Evolutionary conservation across 2,329 filamentous ascomycete species (phyloP).

Genomic region (Lasiodiplodia sp.): DNA sequence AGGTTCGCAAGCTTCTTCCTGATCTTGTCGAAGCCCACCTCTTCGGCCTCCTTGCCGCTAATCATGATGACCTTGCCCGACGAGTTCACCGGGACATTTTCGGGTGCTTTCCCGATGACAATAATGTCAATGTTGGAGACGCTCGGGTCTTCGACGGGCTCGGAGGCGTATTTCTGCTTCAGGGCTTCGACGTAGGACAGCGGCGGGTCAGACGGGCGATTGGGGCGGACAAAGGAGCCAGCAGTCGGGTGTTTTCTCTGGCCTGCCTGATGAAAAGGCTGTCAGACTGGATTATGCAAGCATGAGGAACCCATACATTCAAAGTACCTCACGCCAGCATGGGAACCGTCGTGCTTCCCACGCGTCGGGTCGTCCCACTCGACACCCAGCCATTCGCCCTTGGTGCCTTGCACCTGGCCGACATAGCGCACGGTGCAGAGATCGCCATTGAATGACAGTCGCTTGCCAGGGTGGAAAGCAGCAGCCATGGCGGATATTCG

Average conservation of each 20-base stretch:
- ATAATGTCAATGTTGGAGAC: slow-evolving; percentile 12
- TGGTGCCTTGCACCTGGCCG: slow-evolving; percentile 77
- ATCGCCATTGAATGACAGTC: slow-evolving; percentile 78
- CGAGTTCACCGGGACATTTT: slow-evolving; percentile 36
- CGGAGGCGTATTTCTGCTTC: slow-evolving; percentile 81
- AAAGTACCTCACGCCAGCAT: slow-evolving; percentile 83
- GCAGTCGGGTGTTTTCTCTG: slow-evolving; percentile 70
- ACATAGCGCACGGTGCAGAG: slow-evolving; percentile 86
- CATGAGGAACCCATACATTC: slow-evolving; percentile 61
- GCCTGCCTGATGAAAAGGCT: slow-evolving; percentile 59
- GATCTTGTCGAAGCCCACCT: slow-evolving; percentile 95
- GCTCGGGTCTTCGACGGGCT: slow-evolving; percentile 39
- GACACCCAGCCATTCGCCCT: slow-evolving; percentile 86
- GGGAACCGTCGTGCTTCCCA: slow-evolving; percentile 89
- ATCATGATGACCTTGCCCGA: slow-evolving; percentile 68
- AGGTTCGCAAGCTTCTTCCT: slow-evolving; percentile 79
- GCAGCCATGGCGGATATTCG: slow-evolving; percentile 13
- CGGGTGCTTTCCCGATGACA: slow-evolving; percentile 32
- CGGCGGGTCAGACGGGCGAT: slow-evolving; percentile 70
- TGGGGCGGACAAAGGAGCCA: slow-evolving; percentile 86
- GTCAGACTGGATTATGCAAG: slow-evolving; percentile 8
- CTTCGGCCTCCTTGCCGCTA: slow-evolving; percentile 84
- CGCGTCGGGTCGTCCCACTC: slow-evolving; percentile 92
- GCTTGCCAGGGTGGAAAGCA: slow-evolving; percentile 67
- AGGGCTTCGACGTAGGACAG: slow-evolving; percentile 82